Conservation (phyloP, 2,329 filamentous ascomycete species). For the Sporothrix schenckii region DNA sequence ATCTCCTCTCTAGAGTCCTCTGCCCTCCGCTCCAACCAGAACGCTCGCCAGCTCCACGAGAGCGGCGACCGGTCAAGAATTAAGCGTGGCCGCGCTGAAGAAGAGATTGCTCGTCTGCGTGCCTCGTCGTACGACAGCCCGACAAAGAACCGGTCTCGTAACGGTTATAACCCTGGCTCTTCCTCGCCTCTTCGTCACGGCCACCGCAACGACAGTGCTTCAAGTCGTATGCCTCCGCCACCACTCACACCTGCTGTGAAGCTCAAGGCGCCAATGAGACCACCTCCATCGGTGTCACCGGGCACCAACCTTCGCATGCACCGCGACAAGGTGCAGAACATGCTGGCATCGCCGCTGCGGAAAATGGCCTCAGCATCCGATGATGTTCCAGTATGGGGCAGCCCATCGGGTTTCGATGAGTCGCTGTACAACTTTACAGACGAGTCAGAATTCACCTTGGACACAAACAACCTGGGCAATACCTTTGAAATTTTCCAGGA, state of each 20-base stretch:
- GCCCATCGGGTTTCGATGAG: conserved; percentile 70
- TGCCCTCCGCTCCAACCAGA: conserved; percentile 70
- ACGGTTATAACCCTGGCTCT: conserved; percentile 57
- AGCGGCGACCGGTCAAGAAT: conserved; percentile 71
- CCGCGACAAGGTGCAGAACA: conserved; percentile 76
- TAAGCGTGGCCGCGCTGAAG: conserved; percentile 89
- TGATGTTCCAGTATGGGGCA: conserved; percentile 55
- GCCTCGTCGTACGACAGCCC: conserved; percentile 94
- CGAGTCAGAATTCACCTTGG: conserved; percentile 52
- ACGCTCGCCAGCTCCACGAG: conserved; percentile 69
- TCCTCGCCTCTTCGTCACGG: conserved; percentile 68
- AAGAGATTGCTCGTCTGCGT: conserved; percentile 90
- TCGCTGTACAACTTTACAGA: conserved; percentile 53
- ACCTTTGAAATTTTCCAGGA: conserved; percentile 61
- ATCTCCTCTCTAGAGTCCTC: conserved; percentile 96
- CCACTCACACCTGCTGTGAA: conserved; percentile 84
- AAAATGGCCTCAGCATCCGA: conserved; percentile 44
- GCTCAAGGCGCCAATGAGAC: conserved; percentile 65
- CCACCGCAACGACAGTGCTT: conserved; percentile 50
- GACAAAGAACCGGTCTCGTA: conserved; percentile 65
- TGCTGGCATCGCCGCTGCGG: conserved; percentile 75
- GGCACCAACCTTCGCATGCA: conserved; percentile 91
- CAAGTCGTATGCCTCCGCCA: conserved; percentile 60
- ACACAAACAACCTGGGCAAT: conserved; percentile 55
- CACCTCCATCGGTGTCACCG: conserved; percentile 79